Evolutionary conservation across 495 filamentous ascomycete genomes (phyloP).

Genomic region (Lophium mytilinum): DNA sequence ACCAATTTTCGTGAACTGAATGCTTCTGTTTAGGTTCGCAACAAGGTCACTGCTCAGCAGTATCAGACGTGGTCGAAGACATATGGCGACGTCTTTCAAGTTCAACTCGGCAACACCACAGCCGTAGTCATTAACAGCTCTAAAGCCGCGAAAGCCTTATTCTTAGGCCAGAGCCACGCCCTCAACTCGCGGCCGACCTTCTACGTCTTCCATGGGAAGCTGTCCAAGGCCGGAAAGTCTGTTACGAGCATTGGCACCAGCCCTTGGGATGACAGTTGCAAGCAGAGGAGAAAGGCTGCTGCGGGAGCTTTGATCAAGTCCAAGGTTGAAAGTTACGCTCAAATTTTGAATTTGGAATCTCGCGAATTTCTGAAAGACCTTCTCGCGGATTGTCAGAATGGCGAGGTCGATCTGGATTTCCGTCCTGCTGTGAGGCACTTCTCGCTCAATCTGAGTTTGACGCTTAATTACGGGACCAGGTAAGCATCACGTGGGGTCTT

Average conservation of each 20-base stretch:
- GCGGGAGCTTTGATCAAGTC: conserved; percentile 56
- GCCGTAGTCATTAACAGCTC: conserved; percentile 55
- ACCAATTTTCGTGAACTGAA: too few relatives aligned
- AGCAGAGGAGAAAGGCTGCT: conserved; percentile 54
- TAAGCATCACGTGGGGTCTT: too few relatives aligned
- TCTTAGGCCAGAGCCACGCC: conserved; percentile 48
- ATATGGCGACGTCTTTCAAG: conserved; percentile 56
- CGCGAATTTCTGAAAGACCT: conserved; percentile 53
- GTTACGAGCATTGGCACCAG: conserved; percentile 61
- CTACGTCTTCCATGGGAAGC: conserved; percentile 60
- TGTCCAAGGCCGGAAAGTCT: conserved; percentile 45
- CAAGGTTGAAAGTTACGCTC: conserved; percentile 51
- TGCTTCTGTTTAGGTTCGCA: too few relatives aligned
- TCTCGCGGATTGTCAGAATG: conserved; percentile 45
- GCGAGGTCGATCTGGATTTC: conserved; percentile 47
- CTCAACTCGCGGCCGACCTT: conserved; percentile 52
- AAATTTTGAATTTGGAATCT: conserved; percentile 54
- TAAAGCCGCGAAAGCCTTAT: conserved; percentile 48
- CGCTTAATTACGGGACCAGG: conserved; percentile 56
- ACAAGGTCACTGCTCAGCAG: conserved; percentile 11
- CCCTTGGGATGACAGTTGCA: conserved; percentile 55
- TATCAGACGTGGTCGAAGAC: conserved; percentile 51
- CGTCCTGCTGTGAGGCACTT: conserved; percentile 55
- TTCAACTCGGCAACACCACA: conserved; percentile 53
- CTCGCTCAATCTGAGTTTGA: conserved; percentile 48